These are phyloP conservation scores for Claviceps pazoutovae DNA, from an alignment of 2,329 filamentous ascomycete species.

Conservation along the genomic window DNA sequence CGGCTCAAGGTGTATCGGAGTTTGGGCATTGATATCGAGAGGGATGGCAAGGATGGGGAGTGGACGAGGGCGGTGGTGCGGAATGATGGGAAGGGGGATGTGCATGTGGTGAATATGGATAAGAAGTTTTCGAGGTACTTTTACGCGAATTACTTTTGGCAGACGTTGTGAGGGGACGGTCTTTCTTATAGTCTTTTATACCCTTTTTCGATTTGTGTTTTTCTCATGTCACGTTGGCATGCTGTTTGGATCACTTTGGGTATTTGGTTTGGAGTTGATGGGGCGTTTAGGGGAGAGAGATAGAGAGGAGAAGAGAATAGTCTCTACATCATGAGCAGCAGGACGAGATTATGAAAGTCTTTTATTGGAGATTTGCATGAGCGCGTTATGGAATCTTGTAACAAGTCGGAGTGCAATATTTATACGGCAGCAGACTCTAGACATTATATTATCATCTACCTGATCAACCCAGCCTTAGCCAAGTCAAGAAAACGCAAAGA, in stretches of 20 bases:
- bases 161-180: constrained; percentile 48
- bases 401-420: too few species aligned
- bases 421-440: too few species aligned
- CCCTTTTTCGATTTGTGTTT: background rate
- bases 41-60: constrained; percentile 58
- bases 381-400: too few species aligned
- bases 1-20: constrained; percentile 84
- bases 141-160: constrained; percentile 94
- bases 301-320: too few species aligned
- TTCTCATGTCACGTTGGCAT: background rate
- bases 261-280: background rate
- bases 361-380: too few species aligned
- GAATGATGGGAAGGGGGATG: constrained; percentile 76
- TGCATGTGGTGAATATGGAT: constrained; percentile 89
- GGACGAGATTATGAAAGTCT: too few species aligned
- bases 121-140: constrained; percentile 83
- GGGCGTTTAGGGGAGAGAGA: background rate
- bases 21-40: constrained; percentile 77
- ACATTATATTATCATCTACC: too few species aligned
- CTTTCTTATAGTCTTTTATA: background rate
- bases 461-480: too few species aligned
- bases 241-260: background rate
- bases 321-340: background rate
- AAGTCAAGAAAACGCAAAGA: too few species aligned
- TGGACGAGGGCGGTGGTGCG: constrained; percentile 77